These are phyloP conservation scores for Flaveria robusta DNA, from an alignment of 129 eudicot species.

Conservation along the genomic window DNA sequence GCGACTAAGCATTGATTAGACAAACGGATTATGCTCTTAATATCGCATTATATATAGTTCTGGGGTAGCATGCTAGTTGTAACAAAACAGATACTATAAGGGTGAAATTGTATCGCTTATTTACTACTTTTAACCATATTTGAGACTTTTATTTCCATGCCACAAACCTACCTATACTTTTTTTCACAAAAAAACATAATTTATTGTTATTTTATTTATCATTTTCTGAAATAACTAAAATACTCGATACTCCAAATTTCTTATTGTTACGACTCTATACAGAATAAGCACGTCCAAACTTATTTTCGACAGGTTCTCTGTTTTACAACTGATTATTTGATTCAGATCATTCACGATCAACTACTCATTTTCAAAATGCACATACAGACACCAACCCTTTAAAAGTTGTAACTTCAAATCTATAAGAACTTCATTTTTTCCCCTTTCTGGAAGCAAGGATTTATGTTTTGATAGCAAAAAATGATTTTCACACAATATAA, in stretches of 20 bases:
- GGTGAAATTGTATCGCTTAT: neutral
- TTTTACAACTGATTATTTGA: neutral
- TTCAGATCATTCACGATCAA: neutral
- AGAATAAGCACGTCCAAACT: neutral
- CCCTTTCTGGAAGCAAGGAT: neutral
- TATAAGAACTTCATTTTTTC: neutral
- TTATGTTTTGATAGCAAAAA: neutral
- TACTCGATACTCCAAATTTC: neutral
- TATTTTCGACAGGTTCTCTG: neutral
- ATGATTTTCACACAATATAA: constrained; percentile 9
- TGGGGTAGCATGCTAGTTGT: neutral
- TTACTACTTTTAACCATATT: neutral
- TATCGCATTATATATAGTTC: constrained; percentile 13
- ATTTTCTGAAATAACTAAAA: neutral
- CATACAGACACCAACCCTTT: neutral
- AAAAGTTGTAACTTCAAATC: neutral
- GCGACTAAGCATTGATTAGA: neutral
- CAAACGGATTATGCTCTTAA: neutral
- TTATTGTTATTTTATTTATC: neutral
- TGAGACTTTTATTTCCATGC: neutral
- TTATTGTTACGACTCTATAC: neutral
- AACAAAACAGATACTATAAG: neutral
- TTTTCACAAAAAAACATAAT: neutral
- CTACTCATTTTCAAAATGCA: neutral
- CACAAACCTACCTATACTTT: constrained; percentile 4